Conservation (phyloP, 2,329 filamentous ascomycete genomes). For the Metarhizium humberi region DNA sequence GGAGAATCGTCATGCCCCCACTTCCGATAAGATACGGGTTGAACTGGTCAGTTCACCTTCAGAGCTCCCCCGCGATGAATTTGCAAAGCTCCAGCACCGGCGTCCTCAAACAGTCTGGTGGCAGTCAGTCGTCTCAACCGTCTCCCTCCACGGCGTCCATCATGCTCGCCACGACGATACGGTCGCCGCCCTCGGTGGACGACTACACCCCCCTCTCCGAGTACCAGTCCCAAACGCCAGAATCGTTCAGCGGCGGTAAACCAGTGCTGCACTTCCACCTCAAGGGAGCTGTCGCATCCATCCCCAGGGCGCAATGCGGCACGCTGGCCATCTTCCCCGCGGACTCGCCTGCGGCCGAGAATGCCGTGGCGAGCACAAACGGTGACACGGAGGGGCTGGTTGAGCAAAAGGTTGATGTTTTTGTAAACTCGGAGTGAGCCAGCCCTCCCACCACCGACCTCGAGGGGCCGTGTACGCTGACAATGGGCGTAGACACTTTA, state of each 20-base stretch:
- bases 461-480: not conserved
- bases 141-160: not conserved
- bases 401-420: conserved; percentile 44
- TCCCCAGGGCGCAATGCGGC: conserved; percentile 44
- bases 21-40: not conserved
- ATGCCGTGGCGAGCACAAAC: conserved; percentile 14
- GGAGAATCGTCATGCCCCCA: not conserved
- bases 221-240: conserved; percentile 64
- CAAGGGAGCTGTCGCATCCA: conserved; percentile 45
- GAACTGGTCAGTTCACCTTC: too few species aligned
- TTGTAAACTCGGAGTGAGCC: conserved; percentile 47
- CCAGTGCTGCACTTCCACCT: conserved; percentile 61
- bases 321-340: conserved; percentile 44
- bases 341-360: conserved; percentile 23
- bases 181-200: conserved; percentile 41
- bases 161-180: conserved; percentile 45
- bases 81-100: not conserved
- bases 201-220: conserved; percentile 58
- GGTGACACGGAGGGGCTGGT: conserved; percentile 25
- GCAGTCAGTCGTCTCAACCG: not conserved
- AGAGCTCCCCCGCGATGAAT: not conserved
- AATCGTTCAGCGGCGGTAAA: conserved; percentile 61
- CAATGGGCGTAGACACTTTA: conserved; percentile 31
- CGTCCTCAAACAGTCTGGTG: not conserved
- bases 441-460: not conserved